Evolutionary conservation across 192 early-diverging fungal species (phyloP), one percentile per base, ranked within the genome.

Genomic region (Linnemannia schmuckeri): DNA sequence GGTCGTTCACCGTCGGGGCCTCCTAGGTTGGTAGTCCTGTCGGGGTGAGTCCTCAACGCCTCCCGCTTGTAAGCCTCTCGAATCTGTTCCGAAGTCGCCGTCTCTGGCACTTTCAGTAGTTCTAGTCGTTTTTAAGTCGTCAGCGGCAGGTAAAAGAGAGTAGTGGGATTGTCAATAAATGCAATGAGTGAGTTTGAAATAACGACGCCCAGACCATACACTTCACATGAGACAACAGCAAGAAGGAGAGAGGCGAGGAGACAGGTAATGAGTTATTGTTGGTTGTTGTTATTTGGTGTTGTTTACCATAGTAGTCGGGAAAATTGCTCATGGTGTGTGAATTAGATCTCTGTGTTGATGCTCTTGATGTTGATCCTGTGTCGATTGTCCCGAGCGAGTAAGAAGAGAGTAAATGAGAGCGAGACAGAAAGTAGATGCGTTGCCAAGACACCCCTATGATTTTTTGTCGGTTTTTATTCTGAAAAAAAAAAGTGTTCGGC

Each of bases 51-150:
- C 44, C 89, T 82, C 69, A 96, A 85, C 4, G 96, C 95, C 76
- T 94, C 90, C 46, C 90, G 90, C 89, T 96, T 97, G 83, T 97
- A 97, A 0, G 94, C 96, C n/a, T 93, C 89, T 81, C 96, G 92
- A 72, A 97, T 95, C 74, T 95, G 88, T 6, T 94, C 93, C 10
- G 90, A 78, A 12, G 91, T 92, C 3, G 96, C 94, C 9, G 85
- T 92, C 54, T 91, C 87, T 6, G 80, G 46, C 30, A 96, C 92
- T 76, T 91, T 93, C 17, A 97, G 86, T 17, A 94, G 79, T 24
- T 81, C 72, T 79, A 68, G 57, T 38, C 61, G 10, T 17, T 4
- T 33, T 47, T 49, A 0, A 27, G 22, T 13, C 46, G 4, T 46
- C 5, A 52, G 3, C 17, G 18, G 18, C 2, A 12, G 1, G 9